A percentile compares a stretch with the other conserved stretches of the same genome.
These are phyloP conservation scores for Clavispora santaluciae DNA, from an alignment of 805 yeast genomes.

Conservation along the genomic window DNA sequence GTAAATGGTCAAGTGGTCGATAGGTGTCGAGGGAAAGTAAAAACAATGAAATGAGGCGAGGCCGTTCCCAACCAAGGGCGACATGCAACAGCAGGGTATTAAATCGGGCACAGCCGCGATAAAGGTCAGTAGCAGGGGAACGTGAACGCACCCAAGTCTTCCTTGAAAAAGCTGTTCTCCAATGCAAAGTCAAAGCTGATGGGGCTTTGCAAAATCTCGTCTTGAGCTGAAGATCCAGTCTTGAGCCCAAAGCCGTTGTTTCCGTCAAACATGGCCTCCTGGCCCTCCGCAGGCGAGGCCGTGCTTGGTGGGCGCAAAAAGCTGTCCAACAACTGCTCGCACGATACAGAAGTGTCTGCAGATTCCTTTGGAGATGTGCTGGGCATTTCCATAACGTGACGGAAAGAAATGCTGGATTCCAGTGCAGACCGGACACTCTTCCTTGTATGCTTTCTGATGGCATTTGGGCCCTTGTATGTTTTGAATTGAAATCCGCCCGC, in stretches of 20 bases:
- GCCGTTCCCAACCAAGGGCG: no score
- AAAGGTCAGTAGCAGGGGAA: constrained; percentile 6
- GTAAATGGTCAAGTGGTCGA: no score
- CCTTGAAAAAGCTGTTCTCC: constrained; percentile 22
- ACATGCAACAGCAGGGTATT: no score
- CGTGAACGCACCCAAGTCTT: constrained; percentile 23
- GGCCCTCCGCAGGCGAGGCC: neutral
- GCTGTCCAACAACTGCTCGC: constrained; percentile 10
- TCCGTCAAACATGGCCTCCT: neutral
- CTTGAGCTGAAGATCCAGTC: constrained; percentile 1
- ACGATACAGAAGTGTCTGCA: neutral
- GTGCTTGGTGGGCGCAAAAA: constrained; percentile 9
- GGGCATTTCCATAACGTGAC: neutral
- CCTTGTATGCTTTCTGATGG: constrained; percentile 14
- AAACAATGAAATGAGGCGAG: no score
- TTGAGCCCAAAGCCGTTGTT: neutral
- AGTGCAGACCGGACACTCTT: constrained; percentile 22
- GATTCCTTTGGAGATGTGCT: neutral
- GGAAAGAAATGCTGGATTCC: constrained; percentile 10
- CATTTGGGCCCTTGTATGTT: constrained; percentile 26
- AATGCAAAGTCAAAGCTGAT: constrained; percentile 8
- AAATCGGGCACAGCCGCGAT: no score
- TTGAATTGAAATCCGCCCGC: constrained; percentile 25
- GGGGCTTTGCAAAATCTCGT: constrained; percentile 8
- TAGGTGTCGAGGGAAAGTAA: no score